A percentile compares a stretch with the other conserved stretches of the same genome.
phyloP scores from a whole-genome alignment of 164 flowering plant genomes.

The Sedum album region DNA sequence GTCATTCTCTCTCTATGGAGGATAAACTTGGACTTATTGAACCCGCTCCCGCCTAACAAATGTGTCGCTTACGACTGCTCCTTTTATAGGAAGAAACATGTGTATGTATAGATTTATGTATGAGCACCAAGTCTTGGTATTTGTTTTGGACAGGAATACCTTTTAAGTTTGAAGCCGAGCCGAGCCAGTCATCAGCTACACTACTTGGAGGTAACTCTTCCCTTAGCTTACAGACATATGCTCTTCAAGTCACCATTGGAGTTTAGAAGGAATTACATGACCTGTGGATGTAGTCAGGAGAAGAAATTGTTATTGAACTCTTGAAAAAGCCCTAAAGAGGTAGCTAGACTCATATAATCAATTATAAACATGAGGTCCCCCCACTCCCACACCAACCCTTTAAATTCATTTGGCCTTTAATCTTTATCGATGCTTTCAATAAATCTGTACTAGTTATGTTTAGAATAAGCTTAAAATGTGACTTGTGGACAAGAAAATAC shows the following conservation, averaged over 20 bases:
- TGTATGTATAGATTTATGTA: neutral
- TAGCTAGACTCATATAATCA: neutral
- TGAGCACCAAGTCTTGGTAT: neutral
- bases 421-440: conserved; percentile 21
- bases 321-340: neutral
- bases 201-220: neutral
- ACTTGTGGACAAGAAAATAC: conserved; percentile 13
- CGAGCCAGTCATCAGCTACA: neutral
- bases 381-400: neutral
- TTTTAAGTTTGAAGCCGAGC: neutral
- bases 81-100: neutral
- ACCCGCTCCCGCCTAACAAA: neutral
- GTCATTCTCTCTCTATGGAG: conserved; percentile 18
- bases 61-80: neutral
- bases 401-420: neutral
- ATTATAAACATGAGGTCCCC: neutral
- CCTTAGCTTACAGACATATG: neutral
- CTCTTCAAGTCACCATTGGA: neutral
- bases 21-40: neutral
- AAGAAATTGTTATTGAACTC: conserved; percentile 3
- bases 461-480: conserved; percentile 11
- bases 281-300: conserved; percentile 30
- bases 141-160: neutral
- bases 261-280: conserved; percentile 2
- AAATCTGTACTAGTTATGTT: conserved; percentile 13